Conservation (phyloP, 225 moss, liverwort and hornwort genomes). For the Takakia lepidozioides region DNA sequence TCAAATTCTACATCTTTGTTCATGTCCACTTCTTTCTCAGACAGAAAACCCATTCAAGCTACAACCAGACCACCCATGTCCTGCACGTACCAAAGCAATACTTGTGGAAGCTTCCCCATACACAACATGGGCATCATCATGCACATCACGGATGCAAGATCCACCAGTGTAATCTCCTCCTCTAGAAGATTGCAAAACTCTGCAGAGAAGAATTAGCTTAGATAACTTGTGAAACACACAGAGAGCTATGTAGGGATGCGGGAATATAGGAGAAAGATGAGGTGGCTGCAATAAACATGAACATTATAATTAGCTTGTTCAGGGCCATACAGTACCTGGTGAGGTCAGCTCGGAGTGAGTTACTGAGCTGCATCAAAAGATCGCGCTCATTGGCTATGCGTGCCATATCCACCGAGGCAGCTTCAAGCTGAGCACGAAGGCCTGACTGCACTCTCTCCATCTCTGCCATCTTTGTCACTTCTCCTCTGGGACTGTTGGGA, state of each 20-base stretch:
- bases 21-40: too few relatives aligned
- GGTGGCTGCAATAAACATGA: background rate
- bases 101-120: constrained; percentile 26
- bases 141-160: too few relatives aligned
- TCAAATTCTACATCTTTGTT: too few relatives aligned
- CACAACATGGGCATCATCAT: constrained; percentile 15
- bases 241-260: too few relatives aligned
- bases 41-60: too few relatives aligned
- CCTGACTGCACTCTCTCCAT: constrained; percentile 58
- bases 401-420: constrained; percentile 53
- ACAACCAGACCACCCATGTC: too few relatives aligned
- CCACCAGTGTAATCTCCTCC: constrained; percentile 12
- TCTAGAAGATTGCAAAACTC: constrained; percentile 27
- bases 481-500: constrained; percentile 14
- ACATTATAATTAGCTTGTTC: background rate
- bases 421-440: constrained; percentile 64
- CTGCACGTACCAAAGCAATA: background rate
- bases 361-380: constrained; percentile 92
- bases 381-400: constrained; percentile 80
- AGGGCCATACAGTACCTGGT: constrained; percentile 33
- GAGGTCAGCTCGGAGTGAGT: constrained; percentile 81
- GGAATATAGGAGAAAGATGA: too few relatives aligned
- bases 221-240: too few relatives aligned
- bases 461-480: constrained; percentile 33
- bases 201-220: constrained; percentile 15